A percentile compares a stretch with the other conserved stretches of the same genome.
Conservation (phyloP, 2,329 filamentous ascomycete species). For the Botrytis elliptica region DNA sequence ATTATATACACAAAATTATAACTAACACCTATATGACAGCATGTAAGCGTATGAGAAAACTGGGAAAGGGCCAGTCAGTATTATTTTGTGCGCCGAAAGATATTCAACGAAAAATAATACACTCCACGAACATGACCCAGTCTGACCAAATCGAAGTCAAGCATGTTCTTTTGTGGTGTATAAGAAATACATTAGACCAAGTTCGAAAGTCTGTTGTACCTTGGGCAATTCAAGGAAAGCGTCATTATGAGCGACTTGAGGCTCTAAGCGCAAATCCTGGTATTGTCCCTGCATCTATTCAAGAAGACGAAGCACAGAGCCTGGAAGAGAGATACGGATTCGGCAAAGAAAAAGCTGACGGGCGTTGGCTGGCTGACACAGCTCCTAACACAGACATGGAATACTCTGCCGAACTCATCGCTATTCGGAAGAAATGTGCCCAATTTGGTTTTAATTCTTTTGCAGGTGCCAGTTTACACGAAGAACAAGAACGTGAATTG, state of each 20-base stretch:
- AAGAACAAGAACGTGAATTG: constrained; percentile 70
- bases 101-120: constrained; percentile 53
- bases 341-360: not conserved
- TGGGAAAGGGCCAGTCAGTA: constrained; percentile 66
- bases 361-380: constrained; percentile 6
- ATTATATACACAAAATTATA: not conserved
- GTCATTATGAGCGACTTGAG: constrained; percentile 43
- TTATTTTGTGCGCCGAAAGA: constrained; percentile 60
- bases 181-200: constrained; percentile 56
- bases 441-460: constrained; percentile 41
- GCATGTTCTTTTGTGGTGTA: constrained; percentile 60
- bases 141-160: constrained; percentile 44
- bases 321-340: constrained; percentile 52
- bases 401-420: constrained; percentile 3
- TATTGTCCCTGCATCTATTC: constrained; percentile 36
- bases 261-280: not conserved
- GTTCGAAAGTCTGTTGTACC: constrained; percentile 51
- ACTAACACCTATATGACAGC: constrained; percentile 43
- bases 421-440: constrained; percentile 38
- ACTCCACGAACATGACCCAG: constrained; percentile 25
- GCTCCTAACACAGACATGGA: not conserved
- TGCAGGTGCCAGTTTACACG: constrained; percentile 47
- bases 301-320: constrained; percentile 54
- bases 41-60: constrained; percentile 69
- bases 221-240: constrained; percentile 60